Conservation (phyloP, 2,329 filamentous ascomycete species). For the Fusarium tricinctum region DNA sequence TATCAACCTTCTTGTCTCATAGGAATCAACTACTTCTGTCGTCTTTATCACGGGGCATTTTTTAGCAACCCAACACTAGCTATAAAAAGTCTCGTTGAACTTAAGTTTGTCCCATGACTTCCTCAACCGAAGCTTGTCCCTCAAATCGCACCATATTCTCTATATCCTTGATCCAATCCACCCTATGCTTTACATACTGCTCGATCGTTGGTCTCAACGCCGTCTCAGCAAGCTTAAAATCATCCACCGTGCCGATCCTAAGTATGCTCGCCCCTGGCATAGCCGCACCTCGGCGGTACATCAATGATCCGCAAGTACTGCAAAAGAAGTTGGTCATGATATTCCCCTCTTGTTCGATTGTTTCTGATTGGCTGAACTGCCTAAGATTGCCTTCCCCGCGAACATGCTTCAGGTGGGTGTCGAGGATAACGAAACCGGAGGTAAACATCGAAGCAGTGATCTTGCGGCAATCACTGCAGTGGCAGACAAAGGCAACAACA, state of each 20-base stretch:
- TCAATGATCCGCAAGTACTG: background rate
- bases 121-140: too few species aligned
- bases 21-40: too few species aligned
- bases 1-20: too few species aligned
- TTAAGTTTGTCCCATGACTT: too few species aligned
- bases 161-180: background rate
- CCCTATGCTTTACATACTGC: background rate
- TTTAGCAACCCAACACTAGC: too few species aligned
- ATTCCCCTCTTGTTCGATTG: constrained; percentile 52
- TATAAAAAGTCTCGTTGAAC: too few species aligned
- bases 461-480: constrained; percentile 74
- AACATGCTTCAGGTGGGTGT: constrained; percentile 61
- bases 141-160: too few species aligned
- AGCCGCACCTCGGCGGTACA: background rate
- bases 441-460: constrained; percentile 74
- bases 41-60: too few species aligned
- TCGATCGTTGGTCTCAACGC: background rate
- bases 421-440: constrained; percentile 67
- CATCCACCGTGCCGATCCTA: background rate
- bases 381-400: constrained; percentile 67
- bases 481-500: constrained; percentile 67
- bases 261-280: background rate
- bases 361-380: constrained; percentile 60
- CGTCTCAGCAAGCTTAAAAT: background rate
- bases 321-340: constrained; percentile 9